These are phyloP conservation scores for Plasmodium gonderi DNA, from an alignment of 169 alveolate species.

Conservation along the genomic window DNA sequence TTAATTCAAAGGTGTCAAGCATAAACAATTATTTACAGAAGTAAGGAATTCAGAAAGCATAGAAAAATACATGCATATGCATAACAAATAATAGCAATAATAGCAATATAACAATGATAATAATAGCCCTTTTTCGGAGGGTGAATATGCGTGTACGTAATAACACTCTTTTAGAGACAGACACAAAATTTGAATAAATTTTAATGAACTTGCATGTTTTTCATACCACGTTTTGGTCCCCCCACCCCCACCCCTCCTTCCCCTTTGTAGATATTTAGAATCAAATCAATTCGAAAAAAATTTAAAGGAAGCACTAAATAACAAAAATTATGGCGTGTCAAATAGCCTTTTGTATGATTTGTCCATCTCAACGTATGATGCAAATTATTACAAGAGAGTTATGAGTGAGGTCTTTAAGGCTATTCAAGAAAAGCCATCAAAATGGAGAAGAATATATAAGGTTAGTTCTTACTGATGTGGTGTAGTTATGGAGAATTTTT, in stretches of 20 bases:
- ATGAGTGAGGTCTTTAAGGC: slow-evolving; percentile 61
- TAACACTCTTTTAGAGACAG: no score
- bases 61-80: no score
- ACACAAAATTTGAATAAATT: background rate
- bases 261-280: slow-evolving; percentile 39
- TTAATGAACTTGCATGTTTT: background rate
- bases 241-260: background rate
- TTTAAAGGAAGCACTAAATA: slow-evolving; percentile 60
- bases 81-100: no score
- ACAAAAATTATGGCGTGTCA: slow-evolving; percentile 68
- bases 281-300: slow-evolving; percentile 71
- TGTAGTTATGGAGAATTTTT: background rate
- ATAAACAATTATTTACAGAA: slow-evolving; percentile 72
- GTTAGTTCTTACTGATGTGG: background rate
- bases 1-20: slow-evolving; percentile 71
- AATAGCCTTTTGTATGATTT: slow-evolving; percentile 61
- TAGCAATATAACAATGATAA: no score
- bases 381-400: slow-evolving; percentile 45
- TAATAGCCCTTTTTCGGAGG: no score
- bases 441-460: slow-evolving; percentile 69
- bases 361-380: slow-evolving; percentile 68
- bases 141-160: no score
- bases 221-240: background rate
- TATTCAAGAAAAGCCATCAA: slow-evolving; percentile 64
- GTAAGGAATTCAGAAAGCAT: no score